A percentile compares a stretch with the other conserved stretches of the same genome.
phyloP scores from a whole-genome alignment of 2,329 filamentous ascomycete genomes.

The Aspergillus pseudonomiae region DNA sequence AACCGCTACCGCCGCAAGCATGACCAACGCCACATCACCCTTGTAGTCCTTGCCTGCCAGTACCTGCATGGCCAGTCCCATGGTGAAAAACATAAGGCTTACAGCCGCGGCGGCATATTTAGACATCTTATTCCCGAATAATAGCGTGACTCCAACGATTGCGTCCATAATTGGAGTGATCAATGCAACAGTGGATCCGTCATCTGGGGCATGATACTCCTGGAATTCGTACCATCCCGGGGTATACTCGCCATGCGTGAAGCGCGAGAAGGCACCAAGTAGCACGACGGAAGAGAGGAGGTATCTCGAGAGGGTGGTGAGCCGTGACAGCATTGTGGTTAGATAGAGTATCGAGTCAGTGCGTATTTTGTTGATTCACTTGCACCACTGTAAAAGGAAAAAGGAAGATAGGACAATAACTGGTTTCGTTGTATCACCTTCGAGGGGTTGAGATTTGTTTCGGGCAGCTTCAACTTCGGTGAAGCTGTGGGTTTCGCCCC shows the following conservation, averaged over 20 bases:
- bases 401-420: background rate
- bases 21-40: slow-evolving; percentile 3
- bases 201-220: slow-evolving; percentile 7
- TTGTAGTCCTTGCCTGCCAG: background rate
- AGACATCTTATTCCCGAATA: background rate
- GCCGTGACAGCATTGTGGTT: background rate
- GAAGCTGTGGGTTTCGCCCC: no score
- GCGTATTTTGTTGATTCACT: background rate
- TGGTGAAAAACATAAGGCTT: background rate
- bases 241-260: slow-evolving; percentile 8
- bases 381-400: background rate
- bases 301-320: background rate
- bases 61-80: slow-evolving; percentile 3
- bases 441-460: background rate
- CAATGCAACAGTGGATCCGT: background rate
- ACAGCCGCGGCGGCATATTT: background rate
- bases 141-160: background rate
- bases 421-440: background rate
- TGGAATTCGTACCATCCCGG: slow-evolving; percentile 6
- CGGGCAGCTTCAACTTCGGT: no score
- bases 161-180: background rate
- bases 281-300: slow-evolving; percentile 1
- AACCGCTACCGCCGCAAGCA: background rate
- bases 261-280: slow-evolving; percentile 8
- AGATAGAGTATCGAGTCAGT: background rate